Conservation (phyloP, 192 early-diverging fungal genomes). For the Coemansia sp. region DNA sequence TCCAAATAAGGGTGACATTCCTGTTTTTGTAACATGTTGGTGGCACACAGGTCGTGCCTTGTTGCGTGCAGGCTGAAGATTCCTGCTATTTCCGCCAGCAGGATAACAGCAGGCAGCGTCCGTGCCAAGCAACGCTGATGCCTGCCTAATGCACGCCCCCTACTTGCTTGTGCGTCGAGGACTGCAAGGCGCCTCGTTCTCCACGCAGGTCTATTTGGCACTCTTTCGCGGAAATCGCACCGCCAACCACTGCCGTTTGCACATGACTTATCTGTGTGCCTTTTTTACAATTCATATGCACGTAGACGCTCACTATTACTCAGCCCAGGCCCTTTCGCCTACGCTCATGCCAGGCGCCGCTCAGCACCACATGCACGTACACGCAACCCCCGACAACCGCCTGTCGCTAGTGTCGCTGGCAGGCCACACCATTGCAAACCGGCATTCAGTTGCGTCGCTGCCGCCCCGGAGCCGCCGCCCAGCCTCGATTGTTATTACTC, state of each 20-base stretch:
- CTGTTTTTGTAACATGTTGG: too few species aligned
- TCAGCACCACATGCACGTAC: neutral
- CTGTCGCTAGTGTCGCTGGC: neutral
- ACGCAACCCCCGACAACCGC: neutral
- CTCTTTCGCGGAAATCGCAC: neutral
- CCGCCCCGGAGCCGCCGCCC: conserved; percentile 5
- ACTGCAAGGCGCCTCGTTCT: conserved; percentile 5
- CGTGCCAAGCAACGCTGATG: conserved; percentile 6
- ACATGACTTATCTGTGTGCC: conserved; percentile 4
- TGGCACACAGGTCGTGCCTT: too few species aligned
- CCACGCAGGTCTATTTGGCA: neutral
- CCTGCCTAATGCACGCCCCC: neutral
- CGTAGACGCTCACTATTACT: neutral
- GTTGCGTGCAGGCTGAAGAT: too few species aligned
- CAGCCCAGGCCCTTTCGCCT: neutral
- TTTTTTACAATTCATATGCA: neutral
- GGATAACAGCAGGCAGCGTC: neutral
- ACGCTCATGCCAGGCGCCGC: neutral
- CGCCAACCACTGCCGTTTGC: neutral
- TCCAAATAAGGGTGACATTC: too few species aligned
- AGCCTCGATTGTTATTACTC: neutral
- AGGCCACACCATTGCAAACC: neutral
- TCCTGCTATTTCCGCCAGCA: neutral
- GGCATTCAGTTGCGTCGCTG: conserved; percentile 3
- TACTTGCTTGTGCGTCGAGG: neutral